These are phyloP conservation scores for Suaeda aralocaspica DNA, from an alignment of 148 eudicot species.

Conservation along the genomic window DNA sequence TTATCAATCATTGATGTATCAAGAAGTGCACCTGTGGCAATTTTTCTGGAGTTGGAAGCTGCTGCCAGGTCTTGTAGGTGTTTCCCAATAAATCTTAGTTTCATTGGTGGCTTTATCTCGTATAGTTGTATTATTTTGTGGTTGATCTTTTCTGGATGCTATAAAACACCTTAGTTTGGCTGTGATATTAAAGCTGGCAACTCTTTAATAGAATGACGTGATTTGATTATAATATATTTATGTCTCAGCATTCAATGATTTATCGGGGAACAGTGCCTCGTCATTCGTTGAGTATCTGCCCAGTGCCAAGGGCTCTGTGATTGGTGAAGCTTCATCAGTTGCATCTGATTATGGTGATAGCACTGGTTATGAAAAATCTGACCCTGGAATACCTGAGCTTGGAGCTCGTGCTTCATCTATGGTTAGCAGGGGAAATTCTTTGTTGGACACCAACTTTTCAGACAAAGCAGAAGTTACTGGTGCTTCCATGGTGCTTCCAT, in stretches of 20 bases:
- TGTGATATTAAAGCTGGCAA: neutral
- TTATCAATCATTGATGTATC: slow-evolving; percentile 79
- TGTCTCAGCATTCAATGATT: slow-evolving; percentile 69
- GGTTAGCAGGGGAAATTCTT: slow-evolving; percentile 35
- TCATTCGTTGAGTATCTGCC: slow-evolving; percentile 35
- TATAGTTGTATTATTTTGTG: neutral
- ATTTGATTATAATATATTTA: slow-evolving; percentile 14
- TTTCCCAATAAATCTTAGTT: slow-evolving; percentile 18
- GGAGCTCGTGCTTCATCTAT: slow-evolving; percentile 38
- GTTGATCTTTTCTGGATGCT: neutral
- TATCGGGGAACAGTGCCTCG: slow-evolving; percentile 28
- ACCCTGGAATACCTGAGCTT: slow-evolving; percentile 48
- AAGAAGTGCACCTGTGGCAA: slow-evolving; percentile 78
- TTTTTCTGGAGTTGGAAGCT: slow-evolving; percentile 92
- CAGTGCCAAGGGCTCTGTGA: slow-evolving; percentile 39
- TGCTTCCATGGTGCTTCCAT: slow-evolving; percentile 16
- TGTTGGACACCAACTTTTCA: slow-evolving; percentile 22
- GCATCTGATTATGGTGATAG: slow-evolving; percentile 58
- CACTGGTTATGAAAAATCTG: slow-evolving; percentile 48
- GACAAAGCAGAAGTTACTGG: slow-evolving; percentile 19
- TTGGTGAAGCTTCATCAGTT: slow-evolving; percentile 46
- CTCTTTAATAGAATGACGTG: slow-evolving; percentile 10
- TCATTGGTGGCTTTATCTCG: neutral
- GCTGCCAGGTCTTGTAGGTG: slow-evolving; percentile 90
- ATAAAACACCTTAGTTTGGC: neutral